Percentiles rank a stretch among this genome's conserved stretches.
Evolutionary conservation across 805 yeast species (phyloP).

Genomic region (Starmera caribaea): DNA sequence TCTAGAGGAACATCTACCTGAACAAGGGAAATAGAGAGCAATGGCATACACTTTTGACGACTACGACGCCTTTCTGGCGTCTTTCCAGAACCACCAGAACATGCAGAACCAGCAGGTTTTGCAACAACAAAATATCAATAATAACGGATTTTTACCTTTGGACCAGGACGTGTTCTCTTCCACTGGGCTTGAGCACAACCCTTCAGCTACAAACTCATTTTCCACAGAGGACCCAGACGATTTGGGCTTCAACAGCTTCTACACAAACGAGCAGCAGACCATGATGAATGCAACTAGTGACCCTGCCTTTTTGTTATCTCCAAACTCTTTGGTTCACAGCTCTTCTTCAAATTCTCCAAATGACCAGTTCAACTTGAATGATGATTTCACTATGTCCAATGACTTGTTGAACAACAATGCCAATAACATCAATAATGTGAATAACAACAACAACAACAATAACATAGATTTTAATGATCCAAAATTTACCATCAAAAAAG

Average conservation of each 20-base stretch:
- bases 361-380: background rate
- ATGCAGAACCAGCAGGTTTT: no score
- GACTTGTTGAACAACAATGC: background rate
- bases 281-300: background rate
- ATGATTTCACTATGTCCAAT: background rate
- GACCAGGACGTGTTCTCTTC: no score
- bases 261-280: no score
- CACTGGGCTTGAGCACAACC: background rate
- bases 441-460: constrained; percentile 2
- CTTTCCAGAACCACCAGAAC: constrained; percentile 8
- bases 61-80: constrained; percentile 21
- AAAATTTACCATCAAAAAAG: no score
- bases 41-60: constrained; percentile 22
- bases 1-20: background rate
- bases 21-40: background rate
- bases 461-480: constrained; percentile 2
- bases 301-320: background rate
- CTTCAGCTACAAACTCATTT: background rate
- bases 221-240: background rate
- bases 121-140: no score
- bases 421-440: constrained; percentile 3
- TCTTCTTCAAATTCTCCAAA: constrained; percentile 9
- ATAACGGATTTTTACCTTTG: no score
- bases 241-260: background rate
- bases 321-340: background rate